Evolutionary conservation across 495 filamentous ascomycete genomes (phyloP).

Genomic region (Aspergillus steynii): DNA sequence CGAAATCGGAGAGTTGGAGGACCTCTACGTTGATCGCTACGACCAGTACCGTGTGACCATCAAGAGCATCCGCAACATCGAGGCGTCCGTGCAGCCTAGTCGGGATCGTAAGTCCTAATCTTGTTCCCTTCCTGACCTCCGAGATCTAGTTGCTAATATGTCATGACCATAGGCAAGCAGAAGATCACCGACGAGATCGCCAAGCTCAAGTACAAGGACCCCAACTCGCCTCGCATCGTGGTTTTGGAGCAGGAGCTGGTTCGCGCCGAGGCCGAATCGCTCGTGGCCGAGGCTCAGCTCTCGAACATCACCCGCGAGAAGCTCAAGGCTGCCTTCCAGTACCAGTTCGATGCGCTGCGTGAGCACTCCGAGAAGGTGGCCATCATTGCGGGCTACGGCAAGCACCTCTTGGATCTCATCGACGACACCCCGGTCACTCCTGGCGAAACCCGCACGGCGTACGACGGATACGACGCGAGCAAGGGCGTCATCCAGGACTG

Average conservation of each 20-base stretch:
- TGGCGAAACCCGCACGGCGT: constrained; percentile 92
- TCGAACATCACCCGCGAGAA: constrained; percentile 99
- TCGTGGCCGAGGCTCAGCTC: constrained; percentile 95
- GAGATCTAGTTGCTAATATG: background rate
- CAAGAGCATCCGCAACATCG: constrained; percentile 98
- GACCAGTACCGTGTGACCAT: constrained; percentile 99
- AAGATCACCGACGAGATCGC: constrained; percentile 99
- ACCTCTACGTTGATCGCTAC: constrained; percentile 96
- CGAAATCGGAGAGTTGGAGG: constrained; percentile 97
- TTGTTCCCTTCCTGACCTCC: background rate
- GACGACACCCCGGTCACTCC: constrained; percentile 97
- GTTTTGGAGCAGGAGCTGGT: constrained; percentile 98
- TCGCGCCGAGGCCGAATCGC: constrained; percentile 95
- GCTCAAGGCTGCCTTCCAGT: constrained; percentile 96
- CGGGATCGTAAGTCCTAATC: constrained; percentile 73
- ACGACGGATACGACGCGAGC: constrained; percentile 97
- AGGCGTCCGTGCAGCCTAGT: constrained; percentile 96
- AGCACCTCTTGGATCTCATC: constrained; percentile 91
- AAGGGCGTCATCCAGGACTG: constrained; percentile 99
- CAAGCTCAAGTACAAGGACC: constrained; percentile 99
- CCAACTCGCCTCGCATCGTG: constrained; percentile 94
- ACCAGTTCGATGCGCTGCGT: constrained; percentile 96
- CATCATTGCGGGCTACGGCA: constrained; percentile 95
- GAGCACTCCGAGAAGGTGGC: constrained; percentile 99
- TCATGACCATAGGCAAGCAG: constrained; percentile 68